These are phyloP conservation scores for Larix kaempferi DNA, from an alignment of 75 land plant species.

Conservation along the genomic window DNA sequence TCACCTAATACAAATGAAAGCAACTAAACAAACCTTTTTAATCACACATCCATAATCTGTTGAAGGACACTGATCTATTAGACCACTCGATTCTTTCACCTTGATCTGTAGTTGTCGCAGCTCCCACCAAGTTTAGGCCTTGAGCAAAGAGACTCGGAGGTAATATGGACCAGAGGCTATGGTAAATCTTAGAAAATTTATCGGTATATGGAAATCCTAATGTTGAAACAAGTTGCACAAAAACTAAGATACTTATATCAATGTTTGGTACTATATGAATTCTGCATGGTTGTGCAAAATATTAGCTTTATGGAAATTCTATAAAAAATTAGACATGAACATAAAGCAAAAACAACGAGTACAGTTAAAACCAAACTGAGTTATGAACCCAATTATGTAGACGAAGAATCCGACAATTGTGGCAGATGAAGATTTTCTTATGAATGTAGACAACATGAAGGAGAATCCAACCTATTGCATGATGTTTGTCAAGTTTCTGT, in stretches of 20 bases:
- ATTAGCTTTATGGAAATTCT: no score
- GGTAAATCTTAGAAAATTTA: conserved; percentile 23
- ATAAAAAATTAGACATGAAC: not conserved
- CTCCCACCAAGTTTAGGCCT: conserved; percentile 56
- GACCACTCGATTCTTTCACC: conserved; percentile 79
- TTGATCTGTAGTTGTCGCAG: conserved; percentile 63
- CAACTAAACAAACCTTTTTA: conserved; percentile 52
- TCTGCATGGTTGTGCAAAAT: no score
- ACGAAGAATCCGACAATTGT: no score
- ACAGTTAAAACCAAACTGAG: no score
- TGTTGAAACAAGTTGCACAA: conserved; percentile 76
- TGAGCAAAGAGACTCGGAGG: conserved; percentile 87
- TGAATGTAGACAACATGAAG: no score
- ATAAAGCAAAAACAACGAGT: no score
- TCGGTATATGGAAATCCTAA: conserved; percentile 79
- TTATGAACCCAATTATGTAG: no score
- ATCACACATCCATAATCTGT: conserved; percentile 66
- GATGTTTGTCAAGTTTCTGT: no score
- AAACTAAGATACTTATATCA: not conserved
- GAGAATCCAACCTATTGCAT: no score
- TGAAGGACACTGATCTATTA: conserved; percentile 50
- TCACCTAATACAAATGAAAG: not conserved
- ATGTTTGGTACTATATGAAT: no score
- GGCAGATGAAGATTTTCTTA: no score
- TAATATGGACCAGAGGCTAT: conserved; percentile 72